These are phyloP conservation scores for Parmelia sp. DNA, from an alignment of 495 filamentous ascomycete genomes.

Conservation along the genomic window DNA sequence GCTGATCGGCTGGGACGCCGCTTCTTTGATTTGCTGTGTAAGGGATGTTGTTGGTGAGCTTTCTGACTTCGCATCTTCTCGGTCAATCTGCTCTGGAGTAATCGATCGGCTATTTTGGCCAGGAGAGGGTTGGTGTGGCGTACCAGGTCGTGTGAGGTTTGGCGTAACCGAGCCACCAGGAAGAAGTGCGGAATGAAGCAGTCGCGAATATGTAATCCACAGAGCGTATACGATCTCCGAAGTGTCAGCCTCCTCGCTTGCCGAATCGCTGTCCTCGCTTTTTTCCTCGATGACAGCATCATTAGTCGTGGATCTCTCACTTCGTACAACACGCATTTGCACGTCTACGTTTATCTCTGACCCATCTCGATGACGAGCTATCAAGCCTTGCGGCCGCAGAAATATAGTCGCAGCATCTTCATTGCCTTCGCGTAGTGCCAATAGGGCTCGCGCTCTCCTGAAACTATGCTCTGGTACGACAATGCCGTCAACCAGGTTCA, in stretches of 20 bases:
- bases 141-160: slow-evolving; percentile 53
- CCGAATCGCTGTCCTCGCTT: slow-evolving; percentile 36
- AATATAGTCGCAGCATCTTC: slow-evolving; percentile 67
- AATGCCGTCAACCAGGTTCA: slow-evolving; percentile 82
- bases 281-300: slow-evolving; percentile 36
- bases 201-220: slow-evolving; percentile 94
- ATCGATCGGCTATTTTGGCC: slow-evolving; percentile 55
- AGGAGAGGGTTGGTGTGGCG: slow-evolving; percentile 69
- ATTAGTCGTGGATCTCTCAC: slow-evolving; percentile 50
- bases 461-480: slow-evolving; percentile 96
- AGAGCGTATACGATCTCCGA: slow-evolving; percentile 87
- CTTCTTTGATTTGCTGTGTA: slow-evolving; percentile 69
- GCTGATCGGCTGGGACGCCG: slow-evolving; percentile 49
- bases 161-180: slow-evolving; percentile 53
- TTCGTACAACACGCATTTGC: slow-evolving; percentile 92
- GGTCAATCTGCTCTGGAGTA: slow-evolving; percentile 27
- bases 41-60: slow-evolving; percentile 51
- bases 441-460: slow-evolving; percentile 75
- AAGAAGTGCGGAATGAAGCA: slow-evolving; percentile 67
- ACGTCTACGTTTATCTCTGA: slow-evolving; percentile 86
- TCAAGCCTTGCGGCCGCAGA: slow-evolving; percentile 70
- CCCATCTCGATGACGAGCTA: slow-evolving; percentile 83
- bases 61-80: slow-evolving; percentile 45
- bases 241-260: slow-evolving; percentile 41
- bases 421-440: slow-evolving; percentile 74